Base-by-base conservation (phyloP, 495 filamentous ascomycete species). In the Aspergillus carlsbadensis region DNA sequence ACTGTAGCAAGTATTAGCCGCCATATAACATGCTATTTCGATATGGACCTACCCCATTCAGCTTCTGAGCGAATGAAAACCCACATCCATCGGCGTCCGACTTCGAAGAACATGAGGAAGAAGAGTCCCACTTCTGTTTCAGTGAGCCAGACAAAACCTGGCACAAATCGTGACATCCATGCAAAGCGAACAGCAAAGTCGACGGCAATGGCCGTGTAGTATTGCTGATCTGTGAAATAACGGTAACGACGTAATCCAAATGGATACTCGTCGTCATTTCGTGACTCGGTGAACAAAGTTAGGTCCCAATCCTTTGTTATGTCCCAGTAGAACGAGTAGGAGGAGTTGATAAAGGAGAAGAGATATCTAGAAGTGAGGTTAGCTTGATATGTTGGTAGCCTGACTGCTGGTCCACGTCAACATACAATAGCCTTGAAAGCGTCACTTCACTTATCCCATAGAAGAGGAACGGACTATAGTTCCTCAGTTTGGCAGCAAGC, bases 271-370 rank as follows among this genome's bases (percentile, higher is more conserved):
- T 75, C 78, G 29, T 80, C 75, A 33, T 76, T 74, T 20, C 76
- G 68, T 5, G 71, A 60, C 0, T 71, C 52, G 8, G 82, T 72
- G 62, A 98, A 89, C n/a, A 98, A 80, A 0, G 85, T 88, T 37
- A 98, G 78, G 62, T 98, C 94, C 94, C 94, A 98, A 77, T 98
- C 94, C 75, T 90, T 92, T 41, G 90, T 83, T 18, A 98, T 85
- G 67, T 98, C 94, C 94, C 94, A 98, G 78, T 93, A 98, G 79
- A 97, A 97, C 33, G 89, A 92, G 72, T 96, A 98, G 54, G 86
- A 75, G 10, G 88, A 90, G 65, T 98, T 98, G 47, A 94, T 58
- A 31, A 88, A 77, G 22, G 88, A 87, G 42, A 84, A 79, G 48
- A 84, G 63, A 24, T 83, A 72, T 66, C 83, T 84, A 57, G 10